Evolutionary conservation across 1,139 yeast genomes (phyloP).

Genomic region (Hansenula sp.): DNA sequence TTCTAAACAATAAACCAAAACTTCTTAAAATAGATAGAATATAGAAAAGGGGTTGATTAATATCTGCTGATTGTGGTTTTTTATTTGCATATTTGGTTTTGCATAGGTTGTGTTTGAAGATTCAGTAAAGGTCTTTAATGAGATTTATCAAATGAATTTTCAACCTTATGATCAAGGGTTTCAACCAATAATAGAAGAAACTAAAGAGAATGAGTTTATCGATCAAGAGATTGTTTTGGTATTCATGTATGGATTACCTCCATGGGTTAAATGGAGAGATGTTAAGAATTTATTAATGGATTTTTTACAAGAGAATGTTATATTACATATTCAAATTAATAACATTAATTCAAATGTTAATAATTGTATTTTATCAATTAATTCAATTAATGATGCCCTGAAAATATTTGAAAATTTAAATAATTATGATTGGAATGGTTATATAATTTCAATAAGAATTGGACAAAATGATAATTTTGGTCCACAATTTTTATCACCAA

Average conservation of each 20-base stretch:
- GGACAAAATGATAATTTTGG: background rate
- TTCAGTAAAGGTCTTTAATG: no score
- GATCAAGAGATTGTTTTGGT: constrained; percentile 2
- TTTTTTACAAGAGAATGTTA: constrained; percentile 4
- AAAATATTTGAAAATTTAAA: background rate
- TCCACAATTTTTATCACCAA: background rate
- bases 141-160: background rate
- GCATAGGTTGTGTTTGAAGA: no score
- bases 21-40: no score
- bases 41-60: no score
- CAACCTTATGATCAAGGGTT: background rate
- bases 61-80: no score
- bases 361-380: background rate
- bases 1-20: no score
- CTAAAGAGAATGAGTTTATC: background rate
- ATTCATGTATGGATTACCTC: constrained; percentile 16
- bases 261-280: constrained; percentile 16
- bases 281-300: constrained; percentile 10
- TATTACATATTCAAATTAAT: constrained; percentile 6
- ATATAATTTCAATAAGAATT: background rate
- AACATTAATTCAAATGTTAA: no score
- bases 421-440: constrained; percentile 1
- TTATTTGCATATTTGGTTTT: no score
- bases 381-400: background rate
- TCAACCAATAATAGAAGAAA: background rate